These are phyloP conservation scores for Kwoniella dendrophila DNA, from an alignment of 768 basidiomycete species.

Conservation along the genomic window DNA sequence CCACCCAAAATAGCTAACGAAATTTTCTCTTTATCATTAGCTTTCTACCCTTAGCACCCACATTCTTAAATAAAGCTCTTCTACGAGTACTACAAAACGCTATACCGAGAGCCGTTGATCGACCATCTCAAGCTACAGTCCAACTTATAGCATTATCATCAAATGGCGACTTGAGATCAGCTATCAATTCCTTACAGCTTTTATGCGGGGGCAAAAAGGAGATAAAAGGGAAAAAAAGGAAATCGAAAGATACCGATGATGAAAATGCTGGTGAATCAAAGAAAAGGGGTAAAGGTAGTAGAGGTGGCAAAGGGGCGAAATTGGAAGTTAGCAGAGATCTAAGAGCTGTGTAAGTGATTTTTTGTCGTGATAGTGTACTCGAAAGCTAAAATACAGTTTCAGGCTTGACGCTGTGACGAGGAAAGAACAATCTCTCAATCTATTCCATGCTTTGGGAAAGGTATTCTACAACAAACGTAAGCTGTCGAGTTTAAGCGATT, in stretches of 20 bases:
- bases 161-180: conserved; percentile 89
- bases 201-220: conserved; percentile 57
- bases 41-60: conserved; percentile 89
- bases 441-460: conserved; percentile 93
- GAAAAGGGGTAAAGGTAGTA: conserved; percentile 38
- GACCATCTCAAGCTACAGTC: conserved; percentile 67
- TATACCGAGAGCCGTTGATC: conserved; percentile 55
- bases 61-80: conserved; percentile 78
- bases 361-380: background rate
- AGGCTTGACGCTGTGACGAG: conserved; percentile 74
- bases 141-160: conserved; percentile 76
- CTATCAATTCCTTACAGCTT: conserved; percentile 93
- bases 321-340: conserved; percentile 49
- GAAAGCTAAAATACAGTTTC: background rate
- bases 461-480: conserved; percentile 92
- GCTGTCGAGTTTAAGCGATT: conserved; percentile 35
- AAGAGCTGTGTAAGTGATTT: conserved; percentile 46
- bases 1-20: background rate
- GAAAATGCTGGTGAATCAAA: conserved; percentile 34
- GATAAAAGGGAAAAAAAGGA: conserved; percentile 37
- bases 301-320: conserved; percentile 52
- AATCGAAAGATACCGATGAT: conserved; percentile 1
- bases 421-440: conserved; percentile 78
- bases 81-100: conserved; percentile 64
- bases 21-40: conserved; percentile 57